Percentiles rank a stretch among this genome's conserved stretches.
Evolutionary conservation across 2,329 filamentous ascomycete genomes (phyloP).

Genomic region (Penicillium sp.): DNA sequence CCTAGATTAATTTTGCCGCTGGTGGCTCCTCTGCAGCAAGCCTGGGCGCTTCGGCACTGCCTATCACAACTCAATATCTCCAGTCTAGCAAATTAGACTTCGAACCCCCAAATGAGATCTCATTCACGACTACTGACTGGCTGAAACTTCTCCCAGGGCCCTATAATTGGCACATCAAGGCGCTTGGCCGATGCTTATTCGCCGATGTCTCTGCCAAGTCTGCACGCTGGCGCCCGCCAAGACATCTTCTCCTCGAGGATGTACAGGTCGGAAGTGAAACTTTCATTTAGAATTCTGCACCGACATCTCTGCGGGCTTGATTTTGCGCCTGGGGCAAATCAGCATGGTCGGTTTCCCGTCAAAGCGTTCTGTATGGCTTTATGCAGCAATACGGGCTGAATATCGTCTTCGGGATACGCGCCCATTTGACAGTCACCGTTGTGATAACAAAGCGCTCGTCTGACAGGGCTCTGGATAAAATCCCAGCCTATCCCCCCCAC

Average conservation of each 20-base stretch:
- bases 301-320: conserved; percentile 5
- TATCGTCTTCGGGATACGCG: conserved; percentile 8
- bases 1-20: conserved; percentile 10
- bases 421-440: conserved; percentile 8
- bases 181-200: conserved; percentile 5
- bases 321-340: conserved; percentile 6
- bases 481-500: neutral
- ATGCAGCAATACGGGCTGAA: neutral
- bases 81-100: neutral
- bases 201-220: conserved; percentile 18
- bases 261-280: conserved; percentile 8
- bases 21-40: conserved; percentile 8
- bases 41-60: conserved; percentile 21
- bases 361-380: conserved; percentile 1
- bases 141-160: neutral
- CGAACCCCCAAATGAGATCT: conserved; percentile 9
- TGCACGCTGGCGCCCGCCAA: conserved; percentile 19
- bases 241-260: conserved; percentile 8
- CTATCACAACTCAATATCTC: conserved; percentile 15
- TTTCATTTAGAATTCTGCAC: conserved; percentile 3
- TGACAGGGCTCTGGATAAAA: neutral
- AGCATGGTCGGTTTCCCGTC: neutral
- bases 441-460: conserved; percentile 18
- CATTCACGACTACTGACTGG: neutral
- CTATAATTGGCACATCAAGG: conserved; percentile 14